A percentile compares a stretch with the other conserved stretches of the same genome.
These are phyloP conservation scores for Puccinellia tenuiflora DNA, from an alignment of 176 grass and related monocot genomes.

Conservation along the genomic window DNA sequence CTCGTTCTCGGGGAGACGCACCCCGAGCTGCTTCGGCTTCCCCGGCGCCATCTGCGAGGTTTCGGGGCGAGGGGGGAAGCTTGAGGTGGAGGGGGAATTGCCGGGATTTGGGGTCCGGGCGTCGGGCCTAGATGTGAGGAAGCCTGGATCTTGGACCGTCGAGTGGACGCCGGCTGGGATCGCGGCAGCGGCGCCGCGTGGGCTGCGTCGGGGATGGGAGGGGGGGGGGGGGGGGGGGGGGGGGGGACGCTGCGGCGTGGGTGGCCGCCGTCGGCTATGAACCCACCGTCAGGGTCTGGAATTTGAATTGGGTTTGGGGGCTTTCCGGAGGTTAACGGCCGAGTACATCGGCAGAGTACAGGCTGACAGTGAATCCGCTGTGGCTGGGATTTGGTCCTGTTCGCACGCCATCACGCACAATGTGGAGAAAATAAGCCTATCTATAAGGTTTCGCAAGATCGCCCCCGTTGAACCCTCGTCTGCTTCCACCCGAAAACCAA, in stretches of 20 bases:
- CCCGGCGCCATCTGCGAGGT: constrained; percentile 13
- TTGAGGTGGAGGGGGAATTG: background rate
- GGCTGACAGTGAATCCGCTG: no score
- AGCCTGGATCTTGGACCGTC: background rate
- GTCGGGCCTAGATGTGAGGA: background rate
- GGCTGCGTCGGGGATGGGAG: background rate
- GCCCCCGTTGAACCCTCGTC: no score
- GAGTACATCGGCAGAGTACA: background rate
- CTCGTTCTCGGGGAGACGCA: constrained; percentile 68
- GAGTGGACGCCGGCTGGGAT: background rate
- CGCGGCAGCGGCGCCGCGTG: no score
- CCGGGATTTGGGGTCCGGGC: background rate
- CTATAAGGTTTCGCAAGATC: no score
- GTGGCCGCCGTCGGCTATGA: background rate
- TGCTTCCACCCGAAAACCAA: no score
- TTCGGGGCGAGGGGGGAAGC: background rate
- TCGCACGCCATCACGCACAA: no score
- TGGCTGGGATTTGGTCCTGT: no score
- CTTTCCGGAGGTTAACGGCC: constrained; percentile 1
- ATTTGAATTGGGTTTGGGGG: background rate
- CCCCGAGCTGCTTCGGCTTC: constrained; percentile 30
- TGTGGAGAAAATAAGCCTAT: no score
- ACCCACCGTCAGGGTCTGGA: background rate
- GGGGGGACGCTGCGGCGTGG: background rate
- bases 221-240: no score